Percentiles rank a stretch among this genome's conserved stretches.
These are phyloP conservation scores for Lactarius pseudohatsudake DNA, from an alignment of 768 basidiomycete genomes.

Conservation along the genomic window DNA sequence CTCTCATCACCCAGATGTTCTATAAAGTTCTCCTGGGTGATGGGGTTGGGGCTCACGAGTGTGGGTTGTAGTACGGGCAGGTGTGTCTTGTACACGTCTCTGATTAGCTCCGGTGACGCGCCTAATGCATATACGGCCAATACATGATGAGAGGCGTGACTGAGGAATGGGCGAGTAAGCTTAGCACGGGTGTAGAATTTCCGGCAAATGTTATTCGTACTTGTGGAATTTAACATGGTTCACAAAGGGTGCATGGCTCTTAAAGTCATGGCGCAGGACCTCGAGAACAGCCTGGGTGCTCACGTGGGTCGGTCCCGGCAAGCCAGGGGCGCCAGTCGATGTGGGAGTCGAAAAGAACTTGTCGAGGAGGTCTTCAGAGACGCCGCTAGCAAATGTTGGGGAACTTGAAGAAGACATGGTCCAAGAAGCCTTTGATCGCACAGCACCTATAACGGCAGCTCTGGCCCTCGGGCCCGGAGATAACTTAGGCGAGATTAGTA, in stretches of 20 bases:
- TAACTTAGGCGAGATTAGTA: too few species aligned
- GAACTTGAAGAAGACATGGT: background rate
- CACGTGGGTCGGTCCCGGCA: slow-evolving; percentile 13
- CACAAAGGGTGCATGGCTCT: background rate
- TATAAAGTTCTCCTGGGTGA: slow-evolving; percentile 49
- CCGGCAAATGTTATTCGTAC: background rate
- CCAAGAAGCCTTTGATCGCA: background rate
- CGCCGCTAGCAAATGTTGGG: background rate
- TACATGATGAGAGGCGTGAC: slow-evolving; percentile 57
- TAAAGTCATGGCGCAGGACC: slow-evolving; percentile 11
- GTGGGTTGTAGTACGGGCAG: slow-evolving; percentile 37
- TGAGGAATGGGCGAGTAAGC: slow-evolving; percentile 26
- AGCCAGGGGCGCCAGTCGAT: background rate
- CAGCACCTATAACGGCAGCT: background rate
- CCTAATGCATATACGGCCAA: slow-evolving; percentile 63
- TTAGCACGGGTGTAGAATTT: background rate
- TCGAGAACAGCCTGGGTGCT: slow-evolving; percentile 9
- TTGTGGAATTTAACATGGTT: slow-evolving; percentile 14
- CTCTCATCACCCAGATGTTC: slow-evolving; percentile 57
- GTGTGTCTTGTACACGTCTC: slow-evolving; percentile 43
- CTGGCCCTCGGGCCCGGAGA: too few species aligned
- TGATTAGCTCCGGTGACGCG: slow-evolving; percentile 42
- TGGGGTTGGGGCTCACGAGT: slow-evolving; percentile 44
- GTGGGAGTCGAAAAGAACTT: background rate
- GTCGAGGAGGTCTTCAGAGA: slow-evolving; percentile 10